Percentiles rank a stretch among this genome's conserved stretches.
phyloP scores from a whole-genome alignment of 2,329 filamentous ascomycete genomes.

The Raffaelea ambrosiae region DNA sequence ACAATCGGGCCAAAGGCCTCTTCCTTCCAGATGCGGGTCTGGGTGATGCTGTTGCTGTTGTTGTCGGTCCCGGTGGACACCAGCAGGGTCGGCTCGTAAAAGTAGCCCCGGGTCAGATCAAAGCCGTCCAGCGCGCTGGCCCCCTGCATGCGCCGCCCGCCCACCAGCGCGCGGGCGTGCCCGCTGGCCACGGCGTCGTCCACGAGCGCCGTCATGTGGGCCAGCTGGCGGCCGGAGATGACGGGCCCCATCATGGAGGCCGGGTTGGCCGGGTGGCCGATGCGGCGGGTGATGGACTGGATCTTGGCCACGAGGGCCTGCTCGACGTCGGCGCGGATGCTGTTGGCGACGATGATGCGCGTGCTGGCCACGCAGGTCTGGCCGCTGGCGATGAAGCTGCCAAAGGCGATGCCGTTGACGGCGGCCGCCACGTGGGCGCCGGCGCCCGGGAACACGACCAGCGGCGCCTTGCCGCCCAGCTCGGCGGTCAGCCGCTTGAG shows the following conservation, averaged over 20 bases:
- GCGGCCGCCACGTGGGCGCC: slow-evolving; percentile 57
- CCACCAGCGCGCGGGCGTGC: slow-evolving; percentile 25
- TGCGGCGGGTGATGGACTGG: slow-evolving; percentile 40
- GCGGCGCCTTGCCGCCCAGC: slow-evolving; percentile 62
- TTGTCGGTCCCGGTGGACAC: slow-evolving; percentile 36
- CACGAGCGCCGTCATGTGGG: slow-evolving; percentile 59
- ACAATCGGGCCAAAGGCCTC: slow-evolving; percentile 81
- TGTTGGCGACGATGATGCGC: slow-evolving; percentile 64
- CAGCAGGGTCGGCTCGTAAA: slow-evolving; percentile 73
- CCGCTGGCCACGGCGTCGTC: slow-evolving; percentile 50
- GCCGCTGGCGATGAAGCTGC: slow-evolving; percentile 45
- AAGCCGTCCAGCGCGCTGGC: slow-evolving; percentile 39
- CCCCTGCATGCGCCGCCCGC: slow-evolving; percentile 40
- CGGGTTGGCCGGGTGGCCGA: slow-evolving; percentile 48
- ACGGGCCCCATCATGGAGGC: slow-evolving; percentile 57
- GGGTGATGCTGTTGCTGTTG: slow-evolving; percentile 52
- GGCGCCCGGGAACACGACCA: slow-evolving; percentile 50
- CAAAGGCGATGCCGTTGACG: slow-evolving; percentile 60
- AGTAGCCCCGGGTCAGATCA: slow-evolving; percentile 55
- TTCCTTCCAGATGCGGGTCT: slow-evolving; percentile 67
- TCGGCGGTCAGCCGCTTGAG: slow-evolving; percentile 63
- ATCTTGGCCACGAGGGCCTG: slow-evolving; percentile 56
- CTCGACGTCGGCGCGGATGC: slow-evolving; percentile 57
- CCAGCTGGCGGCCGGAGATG: slow-evolving; percentile 54
- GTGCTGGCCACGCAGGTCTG: slow-evolving; percentile 62